Evolutionary conservation across 2,329 filamentous ascomycete species (phyloP), one percentile per base, ranked within the genome.

Genomic region (Rutstroemia sp.): DNA sequence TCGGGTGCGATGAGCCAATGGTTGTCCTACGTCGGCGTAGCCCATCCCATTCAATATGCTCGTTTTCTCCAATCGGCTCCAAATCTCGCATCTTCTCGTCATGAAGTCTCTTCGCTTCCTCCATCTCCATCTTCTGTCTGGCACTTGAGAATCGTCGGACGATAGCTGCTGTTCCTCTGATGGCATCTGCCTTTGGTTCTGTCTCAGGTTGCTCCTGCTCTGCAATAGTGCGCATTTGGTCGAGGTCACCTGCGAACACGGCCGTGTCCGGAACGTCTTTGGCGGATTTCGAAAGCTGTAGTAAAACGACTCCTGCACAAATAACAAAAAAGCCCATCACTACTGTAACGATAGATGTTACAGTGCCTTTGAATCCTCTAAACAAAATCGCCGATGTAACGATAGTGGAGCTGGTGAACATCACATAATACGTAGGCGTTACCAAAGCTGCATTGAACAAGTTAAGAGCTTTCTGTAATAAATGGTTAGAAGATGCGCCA

Each of bases 381-480:
- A 97, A 97, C 2, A 99, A 77, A 48, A 99, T 85, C 3, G 92
- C 88, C 0, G 92, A 96, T 5, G 92, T 95, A 64, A 97, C 82
- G 63, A 99, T 96, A 19, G 94, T 97, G 5, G 91, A 88, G 64
- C 87, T 95, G 40, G 94, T 99, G 71, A 99, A 99, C 76, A 95
- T 92, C 63, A 99, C 94, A 71, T 99, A 99, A 74, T 99, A 99
- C 2, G 94, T 99, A 0, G 94, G 94, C 0, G 94, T 99, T 58
- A 99, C 94, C 62, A 99, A 81, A 7, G 94, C 92, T 39, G 94
- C 94, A 67, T 99, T 97, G 78, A 92, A 97, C 50, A 99, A 73
- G 68, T 99, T 97, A 56, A 97, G 79, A 5, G 94, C 94, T 96
- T 99, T 99, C 92, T 97, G 73, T 57, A 49, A 36, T 34, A 4